Conservation (phyloP, 495 filamentous ascomycete genomes). For the Hyaloscypha finlandica region DNA sequence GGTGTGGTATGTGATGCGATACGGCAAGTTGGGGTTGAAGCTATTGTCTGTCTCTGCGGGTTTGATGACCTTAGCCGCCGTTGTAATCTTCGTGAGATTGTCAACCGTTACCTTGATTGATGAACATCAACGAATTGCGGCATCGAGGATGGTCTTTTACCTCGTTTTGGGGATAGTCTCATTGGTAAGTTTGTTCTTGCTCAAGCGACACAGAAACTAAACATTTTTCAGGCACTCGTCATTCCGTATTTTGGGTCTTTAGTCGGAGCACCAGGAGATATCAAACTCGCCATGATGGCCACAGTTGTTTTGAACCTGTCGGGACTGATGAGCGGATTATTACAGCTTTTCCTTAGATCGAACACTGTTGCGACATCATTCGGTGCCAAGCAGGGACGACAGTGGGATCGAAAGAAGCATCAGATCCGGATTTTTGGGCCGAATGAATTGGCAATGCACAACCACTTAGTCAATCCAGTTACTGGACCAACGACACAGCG, state of each 20-base stretch:
- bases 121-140: slow-evolving; percentile 38
- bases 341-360: slow-evolving; percentile 40
- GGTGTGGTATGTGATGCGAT: slow-evolving; percentile 36
- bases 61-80: slow-evolving; percentile 31
- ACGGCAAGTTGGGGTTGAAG: slow-evolving; percentile 33
- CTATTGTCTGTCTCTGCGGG: slow-evolving; percentile 23
- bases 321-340: slow-evolving; percentile 36
- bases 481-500: slow-evolving; percentile 14
- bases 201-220: slow-evolving; percentile 5
- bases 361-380: slow-evolving; percentile 39
- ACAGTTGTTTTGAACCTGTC: slow-evolving; percentile 40
- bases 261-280: slow-evolving; percentile 17
- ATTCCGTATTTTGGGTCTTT: slow-evolving; percentile 37
- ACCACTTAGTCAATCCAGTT: slow-evolving; percentile 30
- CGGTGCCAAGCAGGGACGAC: slow-evolving; percentile 24
- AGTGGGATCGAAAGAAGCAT: slow-evolving; percentile 27
- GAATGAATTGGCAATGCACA: slow-evolving; percentile 32
- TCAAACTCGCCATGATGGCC: slow-evolving; percentile 38
- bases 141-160: slow-evolving; percentile 43
- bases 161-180: slow-evolving; percentile 34
- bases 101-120: slow-evolving; percentile 33
- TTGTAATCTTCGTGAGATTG: slow-evolving; percentile 30
- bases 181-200: slow-evolving; percentile 32
- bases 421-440: slow-evolving; percentile 35
- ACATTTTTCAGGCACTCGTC: slow-evolving; percentile 32